Percentiles rank a stretch among this genome's conserved stretches.
Conservation (phyloP, 129 eudicot species). For the Lactuca sativa region DNA sequence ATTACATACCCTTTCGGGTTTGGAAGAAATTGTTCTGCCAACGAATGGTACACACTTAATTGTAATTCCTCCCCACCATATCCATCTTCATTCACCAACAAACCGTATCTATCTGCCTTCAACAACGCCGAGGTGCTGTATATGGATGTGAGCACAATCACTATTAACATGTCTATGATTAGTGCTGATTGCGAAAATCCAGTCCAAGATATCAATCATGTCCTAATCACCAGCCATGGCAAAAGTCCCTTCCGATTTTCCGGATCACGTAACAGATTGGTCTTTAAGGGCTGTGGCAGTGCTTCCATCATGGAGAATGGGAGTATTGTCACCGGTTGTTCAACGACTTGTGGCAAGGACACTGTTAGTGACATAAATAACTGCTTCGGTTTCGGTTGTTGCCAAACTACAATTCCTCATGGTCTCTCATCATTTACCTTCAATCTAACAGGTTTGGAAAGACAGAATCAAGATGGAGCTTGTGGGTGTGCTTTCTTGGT, state of each 20-base stretch:
- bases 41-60: too few relatives aligned
- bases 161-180: too few relatives aligned
- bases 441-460: not conserved
- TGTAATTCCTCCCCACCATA: too few relatives aligned
- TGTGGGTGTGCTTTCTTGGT: conserved; percentile 22
- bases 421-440: not conserved
- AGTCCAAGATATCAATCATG: too few relatives aligned
- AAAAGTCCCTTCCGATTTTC: conserved; percentile 7
- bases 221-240: too few relatives aligned
- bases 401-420: conserved; percentile 18
- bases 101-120: too few relatives aligned
- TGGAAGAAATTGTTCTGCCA: too few relatives aligned
- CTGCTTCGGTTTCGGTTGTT: conserved; percentile 23
- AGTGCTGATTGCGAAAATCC: too few relatives aligned
- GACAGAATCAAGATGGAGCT: not conserved
- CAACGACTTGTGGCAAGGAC: not conserved
- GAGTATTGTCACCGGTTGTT: not conserved
- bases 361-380: not conserved
- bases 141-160: too few relatives aligned
- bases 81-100: too few relatives aligned
- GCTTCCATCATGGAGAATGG: conserved; percentile 1
- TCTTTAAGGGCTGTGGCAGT: not conserved
- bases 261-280: not conserved
- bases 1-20: conserved; percentile 14
- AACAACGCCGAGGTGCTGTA: too few relatives aligned